Percentiles rank a stretch among this genome's conserved stretches.
Conservation (phyloP, 176 grass and related monocot species). For the Cenchrus americanus region DNA sequence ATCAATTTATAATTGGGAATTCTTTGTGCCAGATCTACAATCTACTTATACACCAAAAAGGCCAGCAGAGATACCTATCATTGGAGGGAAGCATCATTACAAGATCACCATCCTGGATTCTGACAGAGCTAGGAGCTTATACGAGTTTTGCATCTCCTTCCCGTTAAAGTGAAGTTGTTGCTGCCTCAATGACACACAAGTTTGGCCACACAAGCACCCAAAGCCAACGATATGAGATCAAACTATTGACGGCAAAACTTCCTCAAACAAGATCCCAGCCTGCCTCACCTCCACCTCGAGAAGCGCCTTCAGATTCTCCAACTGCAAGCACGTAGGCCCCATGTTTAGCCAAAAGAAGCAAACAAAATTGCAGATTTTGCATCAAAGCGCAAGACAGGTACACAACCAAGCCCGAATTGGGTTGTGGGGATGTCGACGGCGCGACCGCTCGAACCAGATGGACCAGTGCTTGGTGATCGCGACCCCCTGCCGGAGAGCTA, state of each 20-base stretch:
- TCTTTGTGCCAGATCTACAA: background rate
- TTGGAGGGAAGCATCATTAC: conserved; percentile 66
- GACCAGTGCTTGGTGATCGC: too few relatives aligned
- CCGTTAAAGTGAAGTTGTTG: conserved; percentile 87
- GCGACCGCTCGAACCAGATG: too few relatives aligned
- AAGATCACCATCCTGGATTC: conserved; percentile 80
- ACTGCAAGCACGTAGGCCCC: conserved; percentile 42
- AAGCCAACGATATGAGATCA: conserved; percentile 50
- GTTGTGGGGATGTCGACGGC: too few relatives aligned
- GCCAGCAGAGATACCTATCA: conserved; percentile 43
- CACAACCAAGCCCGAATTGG: background rate
- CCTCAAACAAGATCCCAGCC: background rate
- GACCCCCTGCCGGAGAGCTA: too few relatives aligned
- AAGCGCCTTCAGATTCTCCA: conserved; percentile 96
- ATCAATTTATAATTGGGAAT: too few relatives aligned
- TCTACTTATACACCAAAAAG: background rate
- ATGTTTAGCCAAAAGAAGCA: background rate
- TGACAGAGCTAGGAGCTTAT: conserved; percentile 67
- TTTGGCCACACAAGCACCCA: conserved; percentile 52
- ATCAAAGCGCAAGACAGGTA: background rate
- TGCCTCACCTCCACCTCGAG: conserved; percentile 90
- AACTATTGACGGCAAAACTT: background rate
- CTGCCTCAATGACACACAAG: conserved; percentile 57
- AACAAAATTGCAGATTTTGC: background rate
- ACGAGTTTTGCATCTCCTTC: conserved; percentile 77